These are phyloP conservation scores for Plasmopara muralis DNA, from an alignment of 352 stramenopile genomes.

Conservation along the genomic window DNA sequence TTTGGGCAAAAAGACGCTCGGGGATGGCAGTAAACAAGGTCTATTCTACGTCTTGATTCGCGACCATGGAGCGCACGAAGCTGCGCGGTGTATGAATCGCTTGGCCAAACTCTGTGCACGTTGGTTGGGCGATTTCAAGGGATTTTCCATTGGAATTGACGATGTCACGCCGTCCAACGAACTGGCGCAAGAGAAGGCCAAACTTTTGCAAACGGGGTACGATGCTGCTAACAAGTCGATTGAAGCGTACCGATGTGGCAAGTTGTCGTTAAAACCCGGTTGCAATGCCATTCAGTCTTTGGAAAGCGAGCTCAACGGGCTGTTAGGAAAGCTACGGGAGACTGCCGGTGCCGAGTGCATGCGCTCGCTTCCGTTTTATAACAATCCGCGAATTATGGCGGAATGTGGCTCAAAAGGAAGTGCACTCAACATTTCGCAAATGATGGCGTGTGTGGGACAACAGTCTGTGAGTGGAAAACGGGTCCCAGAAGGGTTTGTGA, in stretches of 20 bases:
- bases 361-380: slow-evolving; percentile 96
- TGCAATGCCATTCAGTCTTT: slow-evolving; percentile 97
- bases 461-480: slow-evolving; percentile 97
- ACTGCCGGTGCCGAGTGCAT: slow-evolving; percentile 97
- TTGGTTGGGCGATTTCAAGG: slow-evolving; percentile 96
- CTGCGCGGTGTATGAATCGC: slow-evolving; percentile 96
- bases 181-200: slow-evolving; percentile 92
- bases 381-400: slow-evolving; percentile 97
- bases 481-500: slow-evolving; percentile 98
- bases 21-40: slow-evolving; percentile 96
- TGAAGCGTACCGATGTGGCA: slow-evolving; percentile 90
- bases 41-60: slow-evolving; percentile 97
- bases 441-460: slow-evolving; percentile 99
- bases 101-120: slow-evolving; percentile 95
- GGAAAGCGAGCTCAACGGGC: slow-evolving; percentile 97
- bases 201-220: slow-evolving; percentile 88
- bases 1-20: slow-evolving; percentile 98
- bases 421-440: slow-evolving; percentile 99
- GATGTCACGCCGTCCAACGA: slow-evolving; percentile 96
- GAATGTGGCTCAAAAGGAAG: slow-evolving; percentile 99
- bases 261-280: slow-evolving; percentile 92
- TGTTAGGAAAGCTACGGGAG: slow-evolving; percentile 97
- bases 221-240: slow-evolving; percentile 88
- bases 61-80: slow-evolving; percentile 90
- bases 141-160: slow-evolving; percentile 99